Evolutionary conservation across 192 early-diverging fungal genomes (phyloP).

Genomic region (Coemansia sp.): DNA sequence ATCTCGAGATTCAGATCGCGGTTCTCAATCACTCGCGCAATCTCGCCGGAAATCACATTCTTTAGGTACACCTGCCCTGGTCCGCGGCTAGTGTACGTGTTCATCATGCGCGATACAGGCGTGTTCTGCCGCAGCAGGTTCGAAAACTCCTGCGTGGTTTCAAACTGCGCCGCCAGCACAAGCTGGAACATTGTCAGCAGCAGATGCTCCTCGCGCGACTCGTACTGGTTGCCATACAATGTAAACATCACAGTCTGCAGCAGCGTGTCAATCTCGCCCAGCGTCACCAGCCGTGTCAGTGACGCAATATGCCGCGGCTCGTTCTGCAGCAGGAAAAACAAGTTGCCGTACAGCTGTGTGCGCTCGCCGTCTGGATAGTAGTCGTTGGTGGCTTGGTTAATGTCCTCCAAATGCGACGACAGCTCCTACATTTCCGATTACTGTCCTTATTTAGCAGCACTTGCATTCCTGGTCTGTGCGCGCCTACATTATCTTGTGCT

Average conservation of each 20-base stretch:
- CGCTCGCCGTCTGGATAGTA: conserved; percentile 77
- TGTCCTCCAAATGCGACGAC: conserved; percentile 52
- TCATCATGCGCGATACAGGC: conserved; percentile 97
- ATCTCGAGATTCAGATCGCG: conserved; percentile 89
- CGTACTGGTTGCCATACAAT: conserved; percentile 94
- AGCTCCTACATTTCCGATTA: conserved; percentile 25
- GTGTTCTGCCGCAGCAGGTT: conserved; percentile 91
- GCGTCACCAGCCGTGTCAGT: conserved; percentile 76
- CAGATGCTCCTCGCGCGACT: conserved; percentile 92
- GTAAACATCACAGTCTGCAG: conserved; percentile 97
- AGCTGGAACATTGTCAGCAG: conserved; percentile 95
- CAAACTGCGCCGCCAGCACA: conserved; percentile 90
- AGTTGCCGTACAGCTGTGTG: conserved; percentile 84
- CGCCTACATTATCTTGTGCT: conserved; percentile 1
- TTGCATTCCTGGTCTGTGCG: not conserved
- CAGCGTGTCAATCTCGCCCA: conserved; percentile 90
- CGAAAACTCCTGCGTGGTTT: conserved; percentile 84
- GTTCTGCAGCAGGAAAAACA: conserved; percentile 89
- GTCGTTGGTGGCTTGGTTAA: conserved; percentile 50
- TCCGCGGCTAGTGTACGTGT: conserved; percentile 91
- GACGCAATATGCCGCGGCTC: conserved; percentile 90
- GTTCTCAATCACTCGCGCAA: conserved; percentile 76
- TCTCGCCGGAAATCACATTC: conserved; percentile 75
- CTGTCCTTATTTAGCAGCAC: not conserved
- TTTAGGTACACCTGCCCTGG: conserved; percentile 93